phyloP scores from a whole-genome alignment of 177 flowering plant species.

The Vitis hybrid region DNA sequence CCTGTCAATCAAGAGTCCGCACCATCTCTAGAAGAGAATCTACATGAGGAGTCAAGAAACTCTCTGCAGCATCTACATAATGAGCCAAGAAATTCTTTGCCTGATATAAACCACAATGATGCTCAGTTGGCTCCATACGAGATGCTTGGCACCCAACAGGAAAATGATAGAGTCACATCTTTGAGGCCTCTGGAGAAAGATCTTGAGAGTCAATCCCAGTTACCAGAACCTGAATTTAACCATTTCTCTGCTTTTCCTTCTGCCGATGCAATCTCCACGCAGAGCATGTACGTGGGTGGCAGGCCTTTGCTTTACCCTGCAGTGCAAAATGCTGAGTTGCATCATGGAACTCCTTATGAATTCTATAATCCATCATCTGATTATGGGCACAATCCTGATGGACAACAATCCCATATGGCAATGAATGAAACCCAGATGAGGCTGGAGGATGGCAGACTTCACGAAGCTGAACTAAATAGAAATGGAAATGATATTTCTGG shows the following conservation, averaged over 20 bases:
- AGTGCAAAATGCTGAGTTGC: slow-evolving; percentile 30
- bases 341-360: slow-evolving; percentile 23
- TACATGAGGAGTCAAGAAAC: slow-evolving; percentile 23
- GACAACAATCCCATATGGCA: slow-evolving; percentile 26
- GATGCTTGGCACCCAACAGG: slow-evolving; percentile 25
- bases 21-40: slow-evolving; percentile 15
- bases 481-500: slow-evolving; percentile 26
- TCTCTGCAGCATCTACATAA: slow-evolving; percentile 19
- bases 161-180: slow-evolving; percentile 20
- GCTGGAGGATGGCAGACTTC: slow-evolving; percentile 27
- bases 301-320: slow-evolving; percentile 39
- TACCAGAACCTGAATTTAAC: slow-evolving; percentile 24
- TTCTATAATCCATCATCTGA: slow-evolving; percentile 27
- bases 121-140: slow-evolving; percentile 22
- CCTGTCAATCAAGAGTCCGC: slow-evolving; percentile 24
- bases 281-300: slow-evolving; percentile 42
- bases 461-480: slow-evolving; percentile 21
- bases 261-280: slow-evolving; percentile 28
- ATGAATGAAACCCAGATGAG: slow-evolving; percentile 28
- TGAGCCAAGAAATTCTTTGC: slow-evolving; percentile 31
- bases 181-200: slow-evolving; percentile 30
- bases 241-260: slow-evolving; percentile 30
- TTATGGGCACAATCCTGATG: slow-evolving; percentile 24
- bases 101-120: slow-evolving; percentile 44
- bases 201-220: slow-evolving; percentile 17